Conservation (phyloP, 2,329 filamentous ascomycete genomes). For the Blumeria hordei region DNA sequence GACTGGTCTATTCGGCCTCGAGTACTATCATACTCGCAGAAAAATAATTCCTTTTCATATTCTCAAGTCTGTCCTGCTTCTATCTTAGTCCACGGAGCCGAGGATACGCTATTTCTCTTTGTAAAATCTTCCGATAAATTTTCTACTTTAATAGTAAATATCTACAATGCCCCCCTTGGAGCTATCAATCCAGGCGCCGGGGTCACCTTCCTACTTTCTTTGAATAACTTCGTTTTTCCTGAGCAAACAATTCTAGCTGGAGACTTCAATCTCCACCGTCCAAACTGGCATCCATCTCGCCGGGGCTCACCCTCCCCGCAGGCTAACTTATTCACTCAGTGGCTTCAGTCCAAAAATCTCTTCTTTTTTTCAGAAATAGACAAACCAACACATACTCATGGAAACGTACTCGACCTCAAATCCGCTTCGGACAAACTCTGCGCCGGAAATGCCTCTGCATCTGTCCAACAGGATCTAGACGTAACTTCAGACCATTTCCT, state of each 20-base stretch:
- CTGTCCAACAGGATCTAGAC: neutral
- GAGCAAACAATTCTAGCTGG: neutral
- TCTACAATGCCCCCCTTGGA: neutral
- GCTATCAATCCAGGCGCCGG: neutral
- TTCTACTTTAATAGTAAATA: neutral
- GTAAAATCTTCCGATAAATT: neutral
- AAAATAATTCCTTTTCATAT: neutral
- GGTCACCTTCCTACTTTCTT: neutral
- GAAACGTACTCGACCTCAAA: neutral
- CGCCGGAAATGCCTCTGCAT: neutral
- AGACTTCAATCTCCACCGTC: neutral
- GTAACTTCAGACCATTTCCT: neutral
- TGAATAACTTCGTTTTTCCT: neutral
- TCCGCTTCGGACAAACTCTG: neutral
- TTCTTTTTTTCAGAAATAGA: neutral
- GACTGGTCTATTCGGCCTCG: neutral
- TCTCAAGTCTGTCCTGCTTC: neutral
- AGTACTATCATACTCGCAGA: neutral
- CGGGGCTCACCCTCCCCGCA: neutral
- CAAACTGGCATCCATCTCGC: neutral
- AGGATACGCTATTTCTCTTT: neutral
- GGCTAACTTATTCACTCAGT: neutral
- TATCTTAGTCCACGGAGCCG: neutral
- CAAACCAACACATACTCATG: neutral
- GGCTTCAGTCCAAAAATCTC: neutral